These are phyloP conservation scores for Solanum dulcamara DNA, from an alignment of 257 asterid species.

Conservation along the genomic window DNA sequence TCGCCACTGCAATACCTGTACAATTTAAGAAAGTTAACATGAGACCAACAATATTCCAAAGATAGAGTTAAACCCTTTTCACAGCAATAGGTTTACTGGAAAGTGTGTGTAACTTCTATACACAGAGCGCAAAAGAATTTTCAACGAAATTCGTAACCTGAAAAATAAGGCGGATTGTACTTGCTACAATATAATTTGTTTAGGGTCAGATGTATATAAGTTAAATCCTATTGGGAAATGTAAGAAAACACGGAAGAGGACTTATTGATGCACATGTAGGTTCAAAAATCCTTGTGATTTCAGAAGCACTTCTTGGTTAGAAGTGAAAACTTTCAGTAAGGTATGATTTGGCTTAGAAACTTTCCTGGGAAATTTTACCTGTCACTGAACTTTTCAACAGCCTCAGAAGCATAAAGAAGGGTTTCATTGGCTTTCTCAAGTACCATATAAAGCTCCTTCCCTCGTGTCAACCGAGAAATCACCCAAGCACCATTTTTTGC, in stretches of 20 bases:
- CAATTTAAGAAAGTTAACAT: not conserved
- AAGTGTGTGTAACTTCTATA: not conserved
- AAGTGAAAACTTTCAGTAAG: not conserved
- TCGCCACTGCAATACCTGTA: constrained; percentile 81
- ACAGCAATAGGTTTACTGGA: not conserved
- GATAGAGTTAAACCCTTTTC: not conserved
- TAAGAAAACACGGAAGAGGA: not conserved
- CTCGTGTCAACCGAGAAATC: constrained; percentile 64
- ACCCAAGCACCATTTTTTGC: constrained; percentile 95
- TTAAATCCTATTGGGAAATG: not conserved
- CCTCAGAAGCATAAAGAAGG: constrained; percentile 85
- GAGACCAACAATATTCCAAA: not conserved
- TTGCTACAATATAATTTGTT: not conserved
- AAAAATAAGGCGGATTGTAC: not conserved
- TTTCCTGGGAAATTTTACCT: constrained; percentile 31
- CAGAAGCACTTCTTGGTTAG: not conserved
- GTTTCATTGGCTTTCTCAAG: constrained; percentile 96
- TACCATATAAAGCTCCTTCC: constrained; percentile 91
- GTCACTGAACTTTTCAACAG: constrained; percentile 86
- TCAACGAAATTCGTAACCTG: not conserved
- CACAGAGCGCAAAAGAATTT: not conserved
- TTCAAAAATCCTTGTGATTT: not conserved
- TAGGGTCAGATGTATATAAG: not conserved
- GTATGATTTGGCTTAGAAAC: not conserved
- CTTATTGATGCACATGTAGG: not conserved